Percentiles rank a stretch among this genome's conserved stretches.
These are phyloP conservation scores for Glycyrrhiza uralensis DNA, from an alignment of 306 rosid genomes.

Conservation along the genomic window DNA sequence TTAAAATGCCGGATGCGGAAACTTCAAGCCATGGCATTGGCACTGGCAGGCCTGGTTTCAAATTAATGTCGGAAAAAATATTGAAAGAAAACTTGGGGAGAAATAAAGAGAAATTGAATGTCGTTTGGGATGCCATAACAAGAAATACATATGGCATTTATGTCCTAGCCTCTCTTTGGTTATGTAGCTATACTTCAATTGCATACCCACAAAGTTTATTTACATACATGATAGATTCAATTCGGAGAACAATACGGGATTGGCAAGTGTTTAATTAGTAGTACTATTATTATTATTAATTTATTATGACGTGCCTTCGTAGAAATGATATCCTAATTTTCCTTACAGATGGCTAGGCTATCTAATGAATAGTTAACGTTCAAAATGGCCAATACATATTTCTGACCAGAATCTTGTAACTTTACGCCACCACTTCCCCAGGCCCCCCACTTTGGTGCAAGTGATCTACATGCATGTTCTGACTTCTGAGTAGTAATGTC, in stretches of 20 bases:
- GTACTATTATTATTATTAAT: too few species aligned
- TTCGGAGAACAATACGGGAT: too few species aligned
- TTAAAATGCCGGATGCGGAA: neutral
- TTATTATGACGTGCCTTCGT: constrained; percentile 32
- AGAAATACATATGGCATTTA: too few species aligned
- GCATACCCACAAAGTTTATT: neutral
- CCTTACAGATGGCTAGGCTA: neutral
- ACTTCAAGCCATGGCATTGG: constrained; percentile 4
- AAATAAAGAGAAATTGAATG: too few species aligned
- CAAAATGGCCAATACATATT: neutral
- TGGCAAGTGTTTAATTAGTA: too few species aligned
- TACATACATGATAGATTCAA: neutral
- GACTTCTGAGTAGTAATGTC: constrained; percentile 25
- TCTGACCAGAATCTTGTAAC: constrained; percentile 8
- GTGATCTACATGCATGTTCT: constrained; percentile 9
- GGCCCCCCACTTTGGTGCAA: constrained; percentile 16
- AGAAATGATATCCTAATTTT: constrained; percentile 10
- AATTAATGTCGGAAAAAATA: too few species aligned
- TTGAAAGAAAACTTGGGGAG: too few species aligned
- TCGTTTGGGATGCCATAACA: too few species aligned
- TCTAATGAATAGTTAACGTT: neutral
- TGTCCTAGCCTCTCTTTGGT: too few species aligned
- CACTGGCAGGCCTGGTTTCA: too few species aligned
- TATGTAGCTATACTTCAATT: too few species aligned
- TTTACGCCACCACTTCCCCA: constrained; percentile 1